Base-by-base conservation (phyloP, 805 yeast species). In the Groenewaldozyma tartarivorans region DNA sequence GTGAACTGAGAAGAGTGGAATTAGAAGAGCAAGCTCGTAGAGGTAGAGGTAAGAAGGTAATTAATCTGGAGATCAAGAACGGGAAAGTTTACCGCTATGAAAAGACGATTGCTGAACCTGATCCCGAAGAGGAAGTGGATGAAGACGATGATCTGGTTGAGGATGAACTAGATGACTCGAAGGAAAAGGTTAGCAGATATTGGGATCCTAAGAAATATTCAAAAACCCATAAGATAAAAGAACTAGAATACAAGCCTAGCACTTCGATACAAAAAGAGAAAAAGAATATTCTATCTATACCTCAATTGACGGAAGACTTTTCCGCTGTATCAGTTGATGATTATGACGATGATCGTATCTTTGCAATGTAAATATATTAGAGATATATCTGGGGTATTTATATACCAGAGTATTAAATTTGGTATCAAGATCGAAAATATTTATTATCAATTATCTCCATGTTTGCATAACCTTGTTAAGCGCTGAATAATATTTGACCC, bases 21-120 rank as follows among this genome's bases (percentile, higher is more conserved):
- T 75, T 73, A 35, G 60, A 67, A 29, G 80, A 77, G 33, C 64
- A 64, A 38, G 74, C 72, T 24, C 64, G 86, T 30, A 56, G 72
- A 1, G 96, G 96, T 0, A 70, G 86, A 35, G 88, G 90, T 3
- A 75, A 75, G 45, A 75, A 72, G 43, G 81, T 82, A 1, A 67
- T 92, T 36, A 85, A 82, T 49, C 79, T 92, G 70, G 76, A 80
- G 16, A 77, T 92, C 18, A 68, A 72, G 32, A 81, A 88, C 44
- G 95, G 95, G 5, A 84, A 84, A 54, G 94, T 84, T 4, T 47
- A 47, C 21, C 39, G 39, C 29, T 33, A 40, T 19, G 54, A 49
- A 22, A 20, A 37, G 9, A 44, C 47, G 15, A 45, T 45, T 4
- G 39, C 42, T 16, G 39, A 36, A 20, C 31, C 13, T 6, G 35